Percentiles rank a stretch among this genome's conserved stretches.
phyloP scores from a whole-genome alignment of 2,329 filamentous ascomycete species.

The Claviceps sp. region DNA sequence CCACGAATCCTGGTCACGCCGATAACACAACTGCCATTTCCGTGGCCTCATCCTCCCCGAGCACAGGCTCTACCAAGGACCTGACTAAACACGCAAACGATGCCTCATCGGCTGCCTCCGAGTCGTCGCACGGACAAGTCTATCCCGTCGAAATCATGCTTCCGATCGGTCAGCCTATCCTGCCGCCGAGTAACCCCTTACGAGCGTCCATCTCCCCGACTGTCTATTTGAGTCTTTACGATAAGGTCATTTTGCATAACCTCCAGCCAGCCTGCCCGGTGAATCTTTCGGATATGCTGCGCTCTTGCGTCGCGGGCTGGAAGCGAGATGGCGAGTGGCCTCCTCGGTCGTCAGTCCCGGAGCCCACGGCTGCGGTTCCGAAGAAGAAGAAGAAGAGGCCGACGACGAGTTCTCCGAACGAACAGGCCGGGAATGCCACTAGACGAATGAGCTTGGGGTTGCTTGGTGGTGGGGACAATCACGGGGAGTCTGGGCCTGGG shows the following conservation, averaged over 20 bases:
- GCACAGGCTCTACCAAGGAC: slow-evolving; percentile 22
- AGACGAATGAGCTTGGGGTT: slow-evolving; percentile 36
- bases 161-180: slow-evolving; percentile 58
- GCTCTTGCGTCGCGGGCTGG: slow-evolving; percentile 78
- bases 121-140: slow-evolving; percentile 8
- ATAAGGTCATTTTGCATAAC: slow-evolving; percentile 69
- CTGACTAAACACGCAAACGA: slow-evolving; percentile 19
- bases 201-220: slow-evolving; percentile 61
- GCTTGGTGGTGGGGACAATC: slow-evolving; percentile 25
- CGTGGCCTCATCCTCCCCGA: slow-evolving; percentile 29
- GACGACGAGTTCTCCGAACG: slow-evolving; percentile 10
- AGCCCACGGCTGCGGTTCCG: slow-evolving; percentile 20
- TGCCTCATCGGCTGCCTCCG: slow-evolving; percentile 18
- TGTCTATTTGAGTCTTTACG: slow-evolving; percentile 73
- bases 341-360: slow-evolving; percentile 33
- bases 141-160: slow-evolving; percentile 50
- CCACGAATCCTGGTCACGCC: slow-evolving; percentile 13
- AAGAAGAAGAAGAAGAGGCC: slow-evolving; percentile 30
- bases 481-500: slow-evolving; percentile 18
- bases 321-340: slow-evolving; percentile 92
- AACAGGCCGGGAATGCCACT: slow-evolving; percentile 16
- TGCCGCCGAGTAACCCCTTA: slow-evolving; percentile 62
- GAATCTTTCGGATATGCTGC: slow-evolving; percentile 70
- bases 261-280: slow-evolving; percentile 79
- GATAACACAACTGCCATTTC: slow-evolving; percentile 25